Evolutionary conservation across 1,284 basidiomycete genomes (phyloP).

Genomic region (Athelia psychrophila): DNA sequence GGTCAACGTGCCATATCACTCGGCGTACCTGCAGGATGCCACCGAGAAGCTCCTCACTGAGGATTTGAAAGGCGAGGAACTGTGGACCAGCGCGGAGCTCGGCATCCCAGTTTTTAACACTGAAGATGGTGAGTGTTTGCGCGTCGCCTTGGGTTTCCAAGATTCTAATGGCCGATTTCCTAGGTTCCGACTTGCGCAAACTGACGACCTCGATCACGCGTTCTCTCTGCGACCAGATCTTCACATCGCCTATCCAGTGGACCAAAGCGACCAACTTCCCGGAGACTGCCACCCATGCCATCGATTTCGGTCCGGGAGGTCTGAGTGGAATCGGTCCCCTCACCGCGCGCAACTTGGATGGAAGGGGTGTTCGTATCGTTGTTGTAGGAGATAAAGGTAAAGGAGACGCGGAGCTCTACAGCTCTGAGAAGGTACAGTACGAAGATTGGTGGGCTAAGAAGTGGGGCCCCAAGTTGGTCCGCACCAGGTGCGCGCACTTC

Average conservation of each 20-base stretch:
- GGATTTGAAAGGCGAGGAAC: slow-evolving; percentile 76
- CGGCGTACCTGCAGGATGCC: slow-evolving; percentile 76
- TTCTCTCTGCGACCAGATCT: slow-evolving; percentile 91
- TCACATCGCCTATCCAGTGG: slow-evolving; percentile 93
- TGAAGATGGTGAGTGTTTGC: slow-evolving; percentile 69
- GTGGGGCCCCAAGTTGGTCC: slow-evolving; percentile 83
- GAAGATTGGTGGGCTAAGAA: slow-evolving; percentile 93
- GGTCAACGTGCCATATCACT: slow-evolving; percentile 95
- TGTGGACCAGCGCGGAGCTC: slow-evolving; percentile 79
- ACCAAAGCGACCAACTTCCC: slow-evolving; percentile 87
- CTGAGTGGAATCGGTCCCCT: slow-evolving; percentile 91
- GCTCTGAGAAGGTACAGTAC: slow-evolving; percentile 60
- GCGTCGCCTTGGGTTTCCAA: slow-evolving; percentile 9
- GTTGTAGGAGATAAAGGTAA: slow-evolving; percentile 86
- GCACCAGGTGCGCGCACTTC: slow-evolving; percentile 66
- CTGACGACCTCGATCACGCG: slow-evolving; percentile 68
- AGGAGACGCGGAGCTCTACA: slow-evolving; percentile 84
- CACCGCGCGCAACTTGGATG: slow-evolving; percentile 88
- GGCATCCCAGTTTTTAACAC: slow-evolving; percentile 90
- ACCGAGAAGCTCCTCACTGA: slow-evolving; percentile 73
- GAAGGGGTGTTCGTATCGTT: slow-evolving; percentile 88
- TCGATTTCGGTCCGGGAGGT: slow-evolving; percentile 97
- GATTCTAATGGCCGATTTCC: slow-evolving; percentile 16
- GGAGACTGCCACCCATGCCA: slow-evolving; percentile 85
- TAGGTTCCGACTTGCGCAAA: slow-evolving; percentile 81